Percentiles rank a stretch among this genome's conserved stretches.
phyloP scores from a whole-genome alignment of 331 rosid genomes.

The Acacia concinna region DNA sequence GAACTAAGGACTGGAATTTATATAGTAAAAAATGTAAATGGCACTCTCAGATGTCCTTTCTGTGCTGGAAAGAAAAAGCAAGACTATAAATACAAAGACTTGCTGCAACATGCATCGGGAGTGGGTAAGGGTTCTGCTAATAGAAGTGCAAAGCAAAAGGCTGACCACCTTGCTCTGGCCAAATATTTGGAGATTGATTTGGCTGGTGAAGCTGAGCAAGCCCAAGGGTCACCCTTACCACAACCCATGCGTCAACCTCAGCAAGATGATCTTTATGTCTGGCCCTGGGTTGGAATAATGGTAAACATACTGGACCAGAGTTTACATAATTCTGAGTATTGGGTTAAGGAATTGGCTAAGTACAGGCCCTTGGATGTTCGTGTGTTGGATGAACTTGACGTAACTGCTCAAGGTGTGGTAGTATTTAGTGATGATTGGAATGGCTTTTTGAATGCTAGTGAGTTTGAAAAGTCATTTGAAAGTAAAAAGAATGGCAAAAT shows the following conservation, averaged over 20 bases:
- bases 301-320: conserved; percentile 47
- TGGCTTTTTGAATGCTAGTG: conserved; percentile 73
- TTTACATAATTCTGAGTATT: conserved; percentile 50
- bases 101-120: conserved; percentile 89
- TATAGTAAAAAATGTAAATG: conserved; percentile 65
- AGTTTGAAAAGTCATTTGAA: conserved; percentile 70
- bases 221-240: conserved; percentile 39
- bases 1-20: conserved; percentile 55
- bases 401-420: conserved; percentile 47
- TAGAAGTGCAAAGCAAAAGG: conserved; percentile 78
- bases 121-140: conserved; percentile 87
- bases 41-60: conserved; percentile 86
- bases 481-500: conserved; percentile 47
- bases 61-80: conserved; percentile 97
- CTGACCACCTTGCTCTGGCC: conserved; percentile 89
- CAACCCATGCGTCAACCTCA: conserved; percentile 40
- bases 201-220: conserved; percentile 53
- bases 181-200: conserved; percentile 68
- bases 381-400: conserved; percentile 37
- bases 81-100: conserved; percentile 82
- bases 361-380: conserved; percentile 55
- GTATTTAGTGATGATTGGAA: conserved; percentile 71
- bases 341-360: conserved; percentile 59
- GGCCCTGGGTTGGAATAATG: conserved; percentile 95
- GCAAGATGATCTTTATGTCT: conserved; percentile 62